Conservation (phyloP, 805 yeast genomes). For the Myxozyma udenii region DNA sequence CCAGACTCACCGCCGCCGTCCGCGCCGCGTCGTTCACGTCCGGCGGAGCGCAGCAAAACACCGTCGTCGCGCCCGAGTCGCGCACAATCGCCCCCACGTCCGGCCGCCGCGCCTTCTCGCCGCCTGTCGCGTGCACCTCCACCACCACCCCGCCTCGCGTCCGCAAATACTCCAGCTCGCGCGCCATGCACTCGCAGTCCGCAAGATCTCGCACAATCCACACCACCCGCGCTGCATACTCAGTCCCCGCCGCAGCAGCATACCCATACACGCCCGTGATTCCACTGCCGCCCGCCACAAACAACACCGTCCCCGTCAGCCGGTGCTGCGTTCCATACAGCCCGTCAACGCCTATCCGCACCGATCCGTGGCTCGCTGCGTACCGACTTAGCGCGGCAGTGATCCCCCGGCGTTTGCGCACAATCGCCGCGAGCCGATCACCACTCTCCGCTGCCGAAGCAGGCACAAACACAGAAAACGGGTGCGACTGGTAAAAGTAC, state of each 20-base stretch:
- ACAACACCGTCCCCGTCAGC: slow-evolving; percentile 48
- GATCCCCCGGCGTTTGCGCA: slow-evolving; percentile 3
- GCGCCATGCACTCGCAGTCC: slow-evolving; percentile 5
- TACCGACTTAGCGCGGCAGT: background rate
- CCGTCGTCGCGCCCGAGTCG: slow-evolving; percentile 34
- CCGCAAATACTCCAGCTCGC: background rate
- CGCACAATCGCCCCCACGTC: background rate
- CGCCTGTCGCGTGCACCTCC: slow-evolving; percentile 1
- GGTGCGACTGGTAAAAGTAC: slow-evolving; percentile 16
- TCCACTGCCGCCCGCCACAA: slow-evolving; percentile 64
- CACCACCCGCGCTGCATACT: background rate
- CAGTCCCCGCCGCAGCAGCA: slow-evolving; percentile 36
- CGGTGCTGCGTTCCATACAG: slow-evolving; percentile 50
- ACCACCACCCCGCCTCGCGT: background rate
- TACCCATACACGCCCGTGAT: slow-evolving; percentile 55
- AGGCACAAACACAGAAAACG: slow-evolving; percentile 11
- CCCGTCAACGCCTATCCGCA: slow-evolving; percentile 55
- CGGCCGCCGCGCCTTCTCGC: background rate
- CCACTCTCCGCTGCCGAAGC: background rate
- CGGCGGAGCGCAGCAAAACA: slow-evolving; percentile 62
- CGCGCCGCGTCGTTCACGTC: slow-evolving; percentile 57
- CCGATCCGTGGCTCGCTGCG: background rate
- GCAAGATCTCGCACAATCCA: slow-evolving; percentile 10
- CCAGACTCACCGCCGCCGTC: slow-evolving; percentile 48
- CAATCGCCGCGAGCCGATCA: background rate